Base-by-base conservation (phyloP, 2,329 filamentous ascomycete genomes). In the Cercospora sp. region DNA sequence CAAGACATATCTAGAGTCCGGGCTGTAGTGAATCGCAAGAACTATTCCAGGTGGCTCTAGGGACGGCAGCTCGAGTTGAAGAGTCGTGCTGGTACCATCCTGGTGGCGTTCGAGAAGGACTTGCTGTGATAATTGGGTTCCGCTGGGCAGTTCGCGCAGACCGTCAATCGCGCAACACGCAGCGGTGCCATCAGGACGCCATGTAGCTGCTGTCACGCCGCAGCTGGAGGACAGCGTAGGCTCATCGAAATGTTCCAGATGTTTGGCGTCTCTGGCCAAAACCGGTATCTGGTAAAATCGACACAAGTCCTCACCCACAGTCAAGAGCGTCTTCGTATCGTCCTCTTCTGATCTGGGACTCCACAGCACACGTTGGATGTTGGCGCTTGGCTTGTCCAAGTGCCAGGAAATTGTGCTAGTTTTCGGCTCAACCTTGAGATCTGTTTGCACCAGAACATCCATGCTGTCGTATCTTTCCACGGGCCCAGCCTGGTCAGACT, bases 401-500 rank as follows among this genome's bases (percentile, higher is more conserved):
- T 70, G 74, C 74, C 76, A 79, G 34, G 73, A 75, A 61, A 79
- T 74, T 12, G 78, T 79, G 62, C 74, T 76, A 3, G 76, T 77
- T 66, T 76, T 79, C 2, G 73, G 71, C 9, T 71, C 74, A 21
- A 70, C 69, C 65, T 77, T 76, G 59, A 75, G 68, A 16, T 78
- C 77, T 4, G 78, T 79, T 68, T 79, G 78, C 9, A 76, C 78
- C 43, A 70, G 70, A 16, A 77, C 71, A 34, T 77, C 74, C 73
- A 77, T 74, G 61, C 74, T 77, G 64, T 78, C 77, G 66, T 76
- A 78, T 21, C 75, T 66, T 63, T 77, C 75, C 21, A 73, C 71
- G 16, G 72, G 69, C 57, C 73, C 75, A 26, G 70, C 67, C 13
- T 69, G 68, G 16, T 74, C 74, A 9, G 69, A 66, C 13, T 78